Evolutionary conservation across 2,329 filamentous ascomycete genomes (phyloP), one percentile per base, ranked within the genome.

Genomic region (Stagonosporopsis cucurbitacearum): DNA sequence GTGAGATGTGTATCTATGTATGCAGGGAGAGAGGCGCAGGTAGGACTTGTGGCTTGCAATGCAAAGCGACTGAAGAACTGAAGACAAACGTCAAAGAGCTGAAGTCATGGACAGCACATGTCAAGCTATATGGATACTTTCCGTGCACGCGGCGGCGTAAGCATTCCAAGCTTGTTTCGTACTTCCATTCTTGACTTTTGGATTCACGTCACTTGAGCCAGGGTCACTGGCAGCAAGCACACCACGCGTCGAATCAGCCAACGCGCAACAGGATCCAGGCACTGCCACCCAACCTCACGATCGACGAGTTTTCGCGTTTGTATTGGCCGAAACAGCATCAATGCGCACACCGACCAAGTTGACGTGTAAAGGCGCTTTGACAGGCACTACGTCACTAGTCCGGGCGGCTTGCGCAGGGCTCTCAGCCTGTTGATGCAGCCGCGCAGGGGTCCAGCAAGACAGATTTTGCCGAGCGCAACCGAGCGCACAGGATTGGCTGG

Each of bases 181-280:
- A 15, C 40, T 48, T 44, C 54, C 54, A 57, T 57, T 57, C 54
- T 57, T 52, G 44, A 32, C 30, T 39, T 37, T n/a, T 9, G 33
- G 35, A 50, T 61, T 62, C 60, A 68, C 67, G 67, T 70, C 67
- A 70, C 67, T 40, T 28, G 47, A 55, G 54, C 62, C 61, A 63
- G 64, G 53, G 46, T 61, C 46, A 17, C 37, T 26, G 44, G 44
- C 46, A 46, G 33, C 36, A 43, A 54, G 26, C 40, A 37, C 49
- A 42, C 42, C 48, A 51, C 42, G 30, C 49, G 52, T 57, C 50
- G 59, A 51, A 59, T 50, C 54, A 60, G 48, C 40, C 36, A 36
- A 46, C 51, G 28, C 48, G 35, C 22, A 23, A 40, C 41, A 50
- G 43, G 46, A 62, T 57, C 46, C 56, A 56, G 58, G 57, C 54